Evolutionary conservation across 768 basidiomycete species (phyloP).

Genomic region (Amanita subjunquillea): DNA sequence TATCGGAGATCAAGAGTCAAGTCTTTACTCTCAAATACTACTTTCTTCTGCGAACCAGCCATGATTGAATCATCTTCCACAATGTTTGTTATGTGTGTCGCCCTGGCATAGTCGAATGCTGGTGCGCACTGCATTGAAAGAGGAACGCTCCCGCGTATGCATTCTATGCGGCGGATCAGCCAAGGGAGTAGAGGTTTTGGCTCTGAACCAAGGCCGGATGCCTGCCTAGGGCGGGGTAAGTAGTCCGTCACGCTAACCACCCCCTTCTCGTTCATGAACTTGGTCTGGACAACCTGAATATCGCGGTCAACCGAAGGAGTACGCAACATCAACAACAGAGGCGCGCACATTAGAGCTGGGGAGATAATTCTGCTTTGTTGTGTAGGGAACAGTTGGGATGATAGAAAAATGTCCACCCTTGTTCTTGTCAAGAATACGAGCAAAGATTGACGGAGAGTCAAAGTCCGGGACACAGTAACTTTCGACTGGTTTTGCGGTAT

Average conservation of each 20-base stretch:
- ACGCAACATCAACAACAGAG: neutral
- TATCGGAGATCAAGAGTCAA: conserved; percentile 72
- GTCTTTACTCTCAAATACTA: conserved; percentile 45
- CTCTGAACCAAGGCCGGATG: conserved; percentile 18
- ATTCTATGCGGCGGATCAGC: conserved; percentile 79
- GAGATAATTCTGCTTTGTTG: conserved; percentile 75
- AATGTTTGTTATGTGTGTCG: conserved; percentile 55
- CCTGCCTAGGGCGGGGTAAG: conserved; percentile 54
- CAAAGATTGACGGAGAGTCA: conserved; percentile 89
- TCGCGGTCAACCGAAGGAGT: conserved; percentile 1
- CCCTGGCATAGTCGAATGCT: conserved; percentile 90
- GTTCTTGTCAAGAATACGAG: conserved; percentile 79
- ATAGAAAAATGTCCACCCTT: conserved; percentile 93
- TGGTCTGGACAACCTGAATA: conserved; percentile 73
- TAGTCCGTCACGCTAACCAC: conserved; percentile 83
- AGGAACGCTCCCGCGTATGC: conserved; percentile 75
- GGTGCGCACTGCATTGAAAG: conserved; percentile 87
- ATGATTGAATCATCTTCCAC: conserved; percentile 30
- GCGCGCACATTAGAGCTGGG: conserved; percentile 66
- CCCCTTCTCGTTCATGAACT: conserved; percentile 85
- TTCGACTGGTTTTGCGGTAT: conserved; percentile 48
- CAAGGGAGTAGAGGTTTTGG: conserved; percentile 68
- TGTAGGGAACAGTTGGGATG: conserved; percentile 57
- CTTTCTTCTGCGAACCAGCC: conserved; percentile 37
- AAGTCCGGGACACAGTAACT: conserved; percentile 91